A percentile compares a stretch with the other conserved stretches of the same genome.
Conservation (phyloP, 1,284 basidiomycete genomes). For the Ustilago curta region DNA sequence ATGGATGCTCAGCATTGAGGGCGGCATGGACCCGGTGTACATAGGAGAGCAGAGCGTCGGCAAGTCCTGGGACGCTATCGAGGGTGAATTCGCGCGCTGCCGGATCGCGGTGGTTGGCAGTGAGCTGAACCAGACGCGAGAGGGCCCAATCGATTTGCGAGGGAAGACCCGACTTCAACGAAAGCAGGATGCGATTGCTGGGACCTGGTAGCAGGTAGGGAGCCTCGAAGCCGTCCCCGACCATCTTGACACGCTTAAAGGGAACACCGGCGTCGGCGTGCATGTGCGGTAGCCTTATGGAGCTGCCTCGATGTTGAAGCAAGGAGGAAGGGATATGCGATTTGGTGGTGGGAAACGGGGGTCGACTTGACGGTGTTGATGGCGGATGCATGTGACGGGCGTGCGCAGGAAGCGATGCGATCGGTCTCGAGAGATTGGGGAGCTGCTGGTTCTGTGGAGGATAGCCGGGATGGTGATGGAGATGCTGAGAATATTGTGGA, state of each 20-base stretch:
- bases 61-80: constrained; percentile 56
- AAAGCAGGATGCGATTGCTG: constrained; percentile 62
- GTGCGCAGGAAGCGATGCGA: constrained; percentile 30
- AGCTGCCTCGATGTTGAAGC: constrained; percentile 23
- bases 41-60: constrained; percentile 56
- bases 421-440: constrained; percentile 22
- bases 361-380: constrained; percentile 15
- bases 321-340: constrained; percentile 22
- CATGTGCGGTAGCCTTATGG: constrained; percentile 4
- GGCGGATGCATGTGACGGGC: constrained; percentile 30
- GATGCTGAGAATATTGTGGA: constrained; percentile 21
- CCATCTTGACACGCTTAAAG: constrained; percentile 39
- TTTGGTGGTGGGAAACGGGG: constrained; percentile 4
- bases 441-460: constrained; percentile 25
- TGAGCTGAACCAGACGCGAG: constrained; percentile 48
- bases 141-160: constrained; percentile 67
- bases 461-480: constrained; percentile 27
- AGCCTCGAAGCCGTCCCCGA: constrained; percentile 42
- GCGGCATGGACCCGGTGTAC: constrained; percentile 53
- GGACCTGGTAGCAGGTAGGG: constrained; percentile 57
- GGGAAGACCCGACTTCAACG: constrained; percentile 63
- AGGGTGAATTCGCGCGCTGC: constrained; percentile 43
- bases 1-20: constrained; percentile 38
- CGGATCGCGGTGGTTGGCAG: constrained; percentile 31
- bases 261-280: constrained; percentile 15